Evolutionary conservation across 495 filamentous ascomycete species (phyloP).

Genomic region (Xylaria castorea): DNA sequence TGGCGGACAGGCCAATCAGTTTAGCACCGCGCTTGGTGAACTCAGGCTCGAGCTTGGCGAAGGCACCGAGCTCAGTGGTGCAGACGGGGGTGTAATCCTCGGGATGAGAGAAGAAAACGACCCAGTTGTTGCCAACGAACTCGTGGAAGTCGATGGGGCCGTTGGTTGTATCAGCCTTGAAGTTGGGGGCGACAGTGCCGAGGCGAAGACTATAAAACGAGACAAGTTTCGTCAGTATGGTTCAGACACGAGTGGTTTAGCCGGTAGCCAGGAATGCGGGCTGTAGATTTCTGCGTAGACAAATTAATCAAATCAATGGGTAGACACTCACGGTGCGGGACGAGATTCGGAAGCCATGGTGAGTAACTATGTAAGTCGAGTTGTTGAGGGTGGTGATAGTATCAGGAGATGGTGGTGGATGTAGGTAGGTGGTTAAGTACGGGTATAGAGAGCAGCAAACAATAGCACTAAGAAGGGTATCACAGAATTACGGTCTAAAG

Average conservation of each 20-base stretch:
- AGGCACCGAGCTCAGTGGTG: constrained; percentile 98
- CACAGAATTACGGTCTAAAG: constrained; percentile 22
- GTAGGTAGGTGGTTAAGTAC: background rate
- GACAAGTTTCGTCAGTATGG: constrained; percentile 18
- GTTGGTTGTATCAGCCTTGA: constrained; percentile 88
- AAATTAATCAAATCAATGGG: background rate
- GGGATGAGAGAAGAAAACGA: constrained; percentile 96
- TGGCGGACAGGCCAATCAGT: constrained; percentile 92
- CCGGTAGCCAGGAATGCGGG: background rate
- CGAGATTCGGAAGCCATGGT: constrained; percentile 37
- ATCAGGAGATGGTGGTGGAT: background rate
- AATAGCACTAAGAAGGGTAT: constrained; percentile 22
- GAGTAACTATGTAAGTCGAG: constrained; percentile 4
- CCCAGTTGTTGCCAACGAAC: constrained; percentile 93
- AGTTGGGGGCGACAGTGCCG: constrained; percentile 89
- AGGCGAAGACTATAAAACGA: constrained; percentile 71
- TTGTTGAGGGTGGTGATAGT: constrained; percentile 4
- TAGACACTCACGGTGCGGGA: constrained; percentile 36
- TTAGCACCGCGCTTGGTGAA: constrained; percentile 93
- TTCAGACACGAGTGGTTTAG: background rate
- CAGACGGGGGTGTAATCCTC: constrained; percentile 95
- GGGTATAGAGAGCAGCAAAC: constrained; percentile 29
- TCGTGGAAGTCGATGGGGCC: constrained; percentile 97
- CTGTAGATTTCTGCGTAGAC: background rate
- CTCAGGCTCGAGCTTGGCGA: constrained; percentile 95